These are phyloP conservation scores for Auricularia sp. DNA, from an alignment of 768 basidiomycete genomes.

Conservation along the genomic window DNA sequence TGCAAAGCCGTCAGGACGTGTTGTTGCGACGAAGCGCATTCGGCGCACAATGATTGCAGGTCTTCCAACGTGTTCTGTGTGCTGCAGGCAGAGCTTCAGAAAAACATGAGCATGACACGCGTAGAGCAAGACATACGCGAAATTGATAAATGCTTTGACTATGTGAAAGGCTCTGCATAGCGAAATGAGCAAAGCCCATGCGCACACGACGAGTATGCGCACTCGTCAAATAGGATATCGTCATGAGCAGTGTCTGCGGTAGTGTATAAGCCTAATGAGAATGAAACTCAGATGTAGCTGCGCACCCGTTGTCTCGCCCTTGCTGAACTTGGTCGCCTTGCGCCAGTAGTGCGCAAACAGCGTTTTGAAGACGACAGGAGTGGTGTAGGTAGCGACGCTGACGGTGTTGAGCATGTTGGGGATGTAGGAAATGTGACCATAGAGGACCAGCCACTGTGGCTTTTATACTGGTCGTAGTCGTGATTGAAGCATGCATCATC, in stretches of 20 bases:
- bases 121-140: constrained; percentile 17
- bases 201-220: constrained; percentile 10
- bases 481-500: no score
- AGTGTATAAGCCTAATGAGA: background rate
- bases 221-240: constrained; percentile 66
- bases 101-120: background rate
- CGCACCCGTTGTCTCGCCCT: background rate
- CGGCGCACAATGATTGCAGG: constrained; percentile 52
- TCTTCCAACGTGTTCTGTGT: constrained; percentile 61
- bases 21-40: background rate
- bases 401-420: background rate
- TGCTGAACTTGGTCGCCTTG: background rate
- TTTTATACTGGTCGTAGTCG: no score
- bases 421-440: background rate
- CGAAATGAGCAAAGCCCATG: background rate
- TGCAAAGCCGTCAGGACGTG: constrained; percentile 11
- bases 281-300: background rate
- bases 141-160: constrained; percentile 59
- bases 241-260: constrained; percentile 36
- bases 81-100: constrained; percentile 10
- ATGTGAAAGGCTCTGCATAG: constrained; percentile 51
- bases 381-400: background rate
- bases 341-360: constrained; percentile 10
- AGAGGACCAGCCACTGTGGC: no score
- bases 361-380: background rate